These are phyloP conservation scores for Lepiota venenata DNA, from an alignment of 768 basidiomycete species.

Conservation along the genomic window DNA sequence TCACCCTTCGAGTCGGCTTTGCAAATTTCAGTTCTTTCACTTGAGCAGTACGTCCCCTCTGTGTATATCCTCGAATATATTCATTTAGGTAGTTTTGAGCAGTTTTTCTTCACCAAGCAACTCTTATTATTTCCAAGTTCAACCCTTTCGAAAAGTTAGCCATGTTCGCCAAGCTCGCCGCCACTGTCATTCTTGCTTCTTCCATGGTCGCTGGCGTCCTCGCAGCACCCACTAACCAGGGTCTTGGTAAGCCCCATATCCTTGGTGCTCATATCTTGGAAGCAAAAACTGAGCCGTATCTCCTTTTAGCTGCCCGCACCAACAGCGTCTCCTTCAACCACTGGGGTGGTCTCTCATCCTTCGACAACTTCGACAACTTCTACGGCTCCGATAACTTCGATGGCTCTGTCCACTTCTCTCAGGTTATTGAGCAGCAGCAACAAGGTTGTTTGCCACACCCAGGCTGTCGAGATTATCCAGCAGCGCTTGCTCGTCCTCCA, in stretches of 20 bases:
- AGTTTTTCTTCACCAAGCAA: conserved; percentile 5
- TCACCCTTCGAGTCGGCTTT: conserved; percentile 7
- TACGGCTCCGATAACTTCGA: conserved; percentile 34
- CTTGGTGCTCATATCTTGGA: too few species aligned
- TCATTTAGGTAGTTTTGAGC: background rate
- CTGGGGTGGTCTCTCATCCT: conserved; percentile 29
- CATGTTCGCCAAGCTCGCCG: conserved; percentile 8
- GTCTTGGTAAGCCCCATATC: background rate
- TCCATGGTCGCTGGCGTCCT: conserved; percentile 5
- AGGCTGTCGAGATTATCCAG: conserved; percentile 30
- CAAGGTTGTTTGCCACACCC: conserved; percentile 28
- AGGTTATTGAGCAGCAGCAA: conserved; percentile 27
- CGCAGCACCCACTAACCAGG: conserved; percentile 4
- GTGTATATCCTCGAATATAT: background rate
- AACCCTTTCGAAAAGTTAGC: background rate
- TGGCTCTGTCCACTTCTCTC: conserved; percentile 23
- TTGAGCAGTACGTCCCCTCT: conserved; percentile 6
- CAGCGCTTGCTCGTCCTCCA: conserved; percentile 41
- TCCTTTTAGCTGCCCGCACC: conserved; percentile 4
- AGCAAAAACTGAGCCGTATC: background rate
- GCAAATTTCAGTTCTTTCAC: background rate
- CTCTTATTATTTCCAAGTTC: background rate
- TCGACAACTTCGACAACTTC: conserved; percentile 34
- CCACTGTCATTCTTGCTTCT: conserved; percentile 2
- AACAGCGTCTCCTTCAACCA: conserved; percentile 26